Evolutionary conservation across 768 basidiomycete species (phyloP), one percentile per base, ranked within the genome.

Genomic region (Lactarius trivialis): DNA sequence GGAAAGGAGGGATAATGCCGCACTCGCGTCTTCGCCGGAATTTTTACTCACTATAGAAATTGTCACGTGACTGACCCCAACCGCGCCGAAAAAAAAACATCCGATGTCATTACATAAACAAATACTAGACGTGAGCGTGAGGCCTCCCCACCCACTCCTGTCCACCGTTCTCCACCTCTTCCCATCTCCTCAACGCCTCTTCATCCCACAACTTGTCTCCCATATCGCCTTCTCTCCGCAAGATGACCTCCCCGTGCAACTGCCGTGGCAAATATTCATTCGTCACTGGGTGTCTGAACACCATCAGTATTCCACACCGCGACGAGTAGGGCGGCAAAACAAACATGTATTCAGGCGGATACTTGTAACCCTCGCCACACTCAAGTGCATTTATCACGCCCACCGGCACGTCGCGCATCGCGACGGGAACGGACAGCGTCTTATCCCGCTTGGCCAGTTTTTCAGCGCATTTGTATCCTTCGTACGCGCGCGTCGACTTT

Each of bases 361-460:
- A 85, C 43, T 73, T 65, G 65, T 85, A 85, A 8, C 75, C 79
- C 36, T 76, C 68, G 1, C 76, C 77, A 60, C 81, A 81, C 4
- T 78, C 82, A 2, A 85, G 74, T 32, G 76, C 70, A 67, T 81
- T 80, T 81, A 83, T 81, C 19, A 82, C 70, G 33, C 66, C 66
- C 2, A 89, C 91, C 3, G 90, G 89, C 9, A 89, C 89, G 72
- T 93, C 93, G 33, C 92, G 81, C 67, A 92, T 79, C 39, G 79
- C 77, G 60, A 90, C 68, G 0, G 92, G 92, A 1, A 93, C 88
- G 4, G 84, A 79, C 53, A 81, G 69, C 12, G 81, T 75, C 60
- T 73, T 71, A 70, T 82, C 82, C 60, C 68, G 67, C 69, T 80
- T 80, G 7, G 84, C 87, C 2, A 82, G 83, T 52, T 70, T 81